A percentile compares a stretch with the other conserved stretches of the same genome.
These are phyloP conservation scores for Teratosphaeria destructans DNA, from an alignment of 2,329 filamentous ascomycete species.

Conservation along the genomic window DNA sequence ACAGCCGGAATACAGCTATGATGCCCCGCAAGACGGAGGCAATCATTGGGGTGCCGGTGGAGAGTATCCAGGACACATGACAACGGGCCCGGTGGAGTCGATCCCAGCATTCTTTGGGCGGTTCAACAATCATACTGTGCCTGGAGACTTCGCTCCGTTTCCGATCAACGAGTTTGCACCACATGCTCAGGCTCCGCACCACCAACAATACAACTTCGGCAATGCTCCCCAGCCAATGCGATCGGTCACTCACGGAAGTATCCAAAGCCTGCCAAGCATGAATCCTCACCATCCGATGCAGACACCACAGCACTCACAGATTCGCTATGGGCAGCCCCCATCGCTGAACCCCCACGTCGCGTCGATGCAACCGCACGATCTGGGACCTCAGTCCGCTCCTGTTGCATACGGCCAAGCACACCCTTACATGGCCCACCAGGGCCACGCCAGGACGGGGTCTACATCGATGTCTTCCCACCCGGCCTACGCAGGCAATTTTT, in stretches of 20 bases:
- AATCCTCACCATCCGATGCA: neutral
- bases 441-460: neutral
- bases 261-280: constrained; percentile 2
- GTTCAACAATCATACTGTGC: neutral
- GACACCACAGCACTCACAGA: neutral
- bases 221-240: constrained; percentile 4
- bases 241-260: constrained; percentile 11
- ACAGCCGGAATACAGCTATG: neutral
- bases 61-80: neutral
- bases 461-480: neutral
- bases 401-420: neutral
- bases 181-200: neutral
- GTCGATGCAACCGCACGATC: neutral
- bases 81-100: neutral
- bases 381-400: constrained; percentile 2
- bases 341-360: constrained; percentile 1
- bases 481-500: neutral
- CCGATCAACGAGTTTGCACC: constrained; percentile 1
- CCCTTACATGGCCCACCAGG: constrained; percentile 1
- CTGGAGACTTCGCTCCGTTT: constrained; percentile 9
- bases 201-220: neutral
- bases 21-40: neutral
- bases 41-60: neutral
- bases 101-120: neutral
- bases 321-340: neutral